Conservation (phyloP, 441 rosid species). For the Brassica balearica region DNA sequence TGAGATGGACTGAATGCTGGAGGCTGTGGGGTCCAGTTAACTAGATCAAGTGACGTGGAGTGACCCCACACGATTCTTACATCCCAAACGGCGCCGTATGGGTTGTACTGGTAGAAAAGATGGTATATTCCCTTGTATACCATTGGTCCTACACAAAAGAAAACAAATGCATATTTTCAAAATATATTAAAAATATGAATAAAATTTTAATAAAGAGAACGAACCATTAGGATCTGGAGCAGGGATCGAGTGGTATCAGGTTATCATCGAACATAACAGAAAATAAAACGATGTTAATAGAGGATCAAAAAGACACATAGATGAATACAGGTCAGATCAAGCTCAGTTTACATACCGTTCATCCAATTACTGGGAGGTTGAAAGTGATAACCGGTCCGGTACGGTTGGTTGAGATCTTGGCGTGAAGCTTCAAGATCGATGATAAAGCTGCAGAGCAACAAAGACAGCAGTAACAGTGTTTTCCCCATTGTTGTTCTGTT, state of each 20-base stretch:
- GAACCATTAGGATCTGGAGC: slow-evolving; percentile 85
- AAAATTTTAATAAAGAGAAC: slow-evolving; percentile 17
- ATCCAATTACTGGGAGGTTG: slow-evolving; percentile 85
- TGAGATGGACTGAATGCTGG: slow-evolving; percentile 63
- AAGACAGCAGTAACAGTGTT: slow-evolving; percentile 25
- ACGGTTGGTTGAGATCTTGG: slow-evolving; percentile 51
- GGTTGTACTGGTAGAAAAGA: slow-evolving; percentile 75
- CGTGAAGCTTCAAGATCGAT: slow-evolving; percentile 29
- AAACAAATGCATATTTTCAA: neutral
- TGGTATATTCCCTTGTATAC: slow-evolving; percentile 80
- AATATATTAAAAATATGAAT: neutral
- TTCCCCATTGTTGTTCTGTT: slow-evolving; percentile 38
- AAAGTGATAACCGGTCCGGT: slow-evolving; percentile 76
- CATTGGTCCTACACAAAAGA: slow-evolving; percentile 61
- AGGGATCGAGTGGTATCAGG: neutral
- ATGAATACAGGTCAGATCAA: neutral
- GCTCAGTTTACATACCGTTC: slow-evolving; percentile 57
- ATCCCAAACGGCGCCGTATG: slow-evolving; percentile 65
- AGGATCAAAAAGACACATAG: neutral
- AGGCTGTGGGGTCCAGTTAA: slow-evolving; percentile 69
- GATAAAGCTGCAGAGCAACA: slow-evolving; percentile 36
- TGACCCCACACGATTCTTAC: slow-evolving; percentile 82
- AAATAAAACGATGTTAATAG: slow-evolving; percentile 3
- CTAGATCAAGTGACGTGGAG: slow-evolving; percentile 72
- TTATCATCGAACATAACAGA: slow-evolving; percentile 32